Evolutionary conservation across 2,329 filamentous ascomycete genomes (phyloP), one percentile per base, ranked within the genome.

Genomic region (Rosellinia necatrix): DNA sequence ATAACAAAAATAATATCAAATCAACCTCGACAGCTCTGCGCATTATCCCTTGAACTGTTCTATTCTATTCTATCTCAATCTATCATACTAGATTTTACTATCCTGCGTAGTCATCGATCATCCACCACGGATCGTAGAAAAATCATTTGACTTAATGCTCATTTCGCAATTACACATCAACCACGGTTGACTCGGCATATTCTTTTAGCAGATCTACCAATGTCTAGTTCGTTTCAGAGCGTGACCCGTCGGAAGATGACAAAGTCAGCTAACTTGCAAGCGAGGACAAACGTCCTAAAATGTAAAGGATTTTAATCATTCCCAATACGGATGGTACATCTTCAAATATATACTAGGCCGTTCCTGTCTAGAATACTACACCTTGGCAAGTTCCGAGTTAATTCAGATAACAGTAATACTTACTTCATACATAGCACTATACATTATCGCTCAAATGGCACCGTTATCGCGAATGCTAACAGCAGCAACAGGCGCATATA

Each of bases 181-280:
- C 29, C 38, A 32, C 37, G 24, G 41, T 47, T n/a, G 12, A 44
- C 35, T 27, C 15, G 24, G 15, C 21, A 27, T 19, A 37, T 19
- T 24, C 24, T 22, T 44, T 24, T n/a, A n/a, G n/a, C n/a, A n/a
- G 8, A 7, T 19, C 6, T 15, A 17, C 34, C 19, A 35, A 19
- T 21, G 21, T 3, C 15, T 37, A 32, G 25, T 25, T 44, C 17
- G 8, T 46, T 49, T 44, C 10, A 32, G 19, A 15, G 15, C 8
- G 30, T 13, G 6, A 4, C 27, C 35, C 9, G 35, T 37, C 17
- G 13, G 17, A n/a, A 21, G 30, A 34, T 13, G 25, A 19, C 13
- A 29, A 49, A 38, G 46, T 25, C n/a, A 22, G 44, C 44, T 24
- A 49, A 38, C 42, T 13, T 22, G 46, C n/a, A 25, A 38, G 37